Conservation (phyloP, 352 stramenopile genomes). For the Thalassiosira livingstoniorum region DNA sequence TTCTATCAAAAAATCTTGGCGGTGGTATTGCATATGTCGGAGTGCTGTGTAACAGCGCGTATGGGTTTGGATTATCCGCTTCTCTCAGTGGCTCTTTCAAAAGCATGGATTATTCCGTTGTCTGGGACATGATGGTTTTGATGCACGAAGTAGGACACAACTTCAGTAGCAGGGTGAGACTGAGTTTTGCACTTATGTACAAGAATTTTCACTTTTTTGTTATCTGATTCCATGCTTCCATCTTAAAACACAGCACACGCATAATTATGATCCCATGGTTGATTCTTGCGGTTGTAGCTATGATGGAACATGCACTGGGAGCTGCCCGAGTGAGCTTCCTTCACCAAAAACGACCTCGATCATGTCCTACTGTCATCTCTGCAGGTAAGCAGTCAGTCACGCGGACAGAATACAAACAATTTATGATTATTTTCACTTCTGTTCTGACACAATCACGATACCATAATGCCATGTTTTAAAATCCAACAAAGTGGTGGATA, state of each 20-base stretch:
- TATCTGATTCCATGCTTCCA: no score
- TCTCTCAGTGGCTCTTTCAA: constrained; percentile 3
- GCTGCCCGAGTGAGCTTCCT: neutral
- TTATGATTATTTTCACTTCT: no score
- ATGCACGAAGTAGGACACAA: neutral
- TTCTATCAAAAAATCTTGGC: constrained; percentile 15
- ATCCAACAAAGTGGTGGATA: no score
- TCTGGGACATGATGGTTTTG: constrained; percentile 7
- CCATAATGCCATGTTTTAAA: no score
- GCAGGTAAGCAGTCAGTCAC: no score
- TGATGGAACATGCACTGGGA: neutral
- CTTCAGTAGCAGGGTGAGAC: neutral
- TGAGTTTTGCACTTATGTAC: neutral
- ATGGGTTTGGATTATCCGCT: constrained; percentile 31
- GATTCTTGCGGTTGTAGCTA: constrained; percentile 4
- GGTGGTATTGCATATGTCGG: constrained; percentile 30
- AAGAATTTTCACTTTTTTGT: no score
- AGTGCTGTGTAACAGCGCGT: constrained; percentile 25
- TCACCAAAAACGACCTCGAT: constrained; percentile 13
- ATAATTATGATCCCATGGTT: constrained; percentile 11
- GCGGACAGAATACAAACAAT: no score
- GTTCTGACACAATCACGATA: no score
- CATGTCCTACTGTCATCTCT: constrained; percentile 37
- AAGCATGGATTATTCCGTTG: constrained; percentile 3
- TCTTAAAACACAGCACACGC: no score